Conservation (phyloP, 257 asterid species). For the Voacanga thouarsii region DNA sequence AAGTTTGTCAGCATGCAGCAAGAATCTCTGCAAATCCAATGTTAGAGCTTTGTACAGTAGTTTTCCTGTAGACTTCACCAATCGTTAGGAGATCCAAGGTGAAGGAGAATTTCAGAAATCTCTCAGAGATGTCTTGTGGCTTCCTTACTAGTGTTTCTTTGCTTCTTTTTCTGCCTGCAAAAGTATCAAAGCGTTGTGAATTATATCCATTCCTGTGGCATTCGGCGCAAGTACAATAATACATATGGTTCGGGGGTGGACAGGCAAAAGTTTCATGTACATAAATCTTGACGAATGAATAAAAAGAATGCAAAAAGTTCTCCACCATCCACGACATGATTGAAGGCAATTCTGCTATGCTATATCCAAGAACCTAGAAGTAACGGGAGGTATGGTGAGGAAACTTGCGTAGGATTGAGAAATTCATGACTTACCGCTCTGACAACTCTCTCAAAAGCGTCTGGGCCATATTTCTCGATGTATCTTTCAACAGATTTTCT, state of each 20-base stretch:
- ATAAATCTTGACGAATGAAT: too few relatives aligned
- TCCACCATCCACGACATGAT: too few relatives aligned
- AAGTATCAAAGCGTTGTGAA: neutral
- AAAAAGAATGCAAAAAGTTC: too few relatives aligned
- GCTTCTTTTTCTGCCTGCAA: constrained; percentile 92
- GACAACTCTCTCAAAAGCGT: constrained; percentile 73
- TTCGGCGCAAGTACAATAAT: too few relatives aligned
- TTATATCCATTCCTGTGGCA: too few relatives aligned
- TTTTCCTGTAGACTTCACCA: neutral
- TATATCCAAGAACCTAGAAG: too few relatives aligned
- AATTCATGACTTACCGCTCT: constrained; percentile 47
- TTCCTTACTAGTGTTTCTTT: constrained; percentile 42
- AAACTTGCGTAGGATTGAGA: too few relatives aligned
- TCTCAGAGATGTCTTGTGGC: neutral
- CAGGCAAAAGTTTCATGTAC: too few relatives aligned
- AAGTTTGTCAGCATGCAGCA: neutral
- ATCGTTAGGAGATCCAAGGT: neutral
- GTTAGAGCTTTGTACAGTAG: neutral
- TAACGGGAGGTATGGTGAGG: neutral
- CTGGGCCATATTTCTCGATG: constrained; percentile 65
- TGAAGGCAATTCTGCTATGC: too few relatives aligned
- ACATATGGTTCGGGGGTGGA: too few relatives aligned
- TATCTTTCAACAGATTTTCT: constrained; percentile 69
- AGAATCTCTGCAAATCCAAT: constrained; percentile 2
- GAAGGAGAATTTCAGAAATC: neutral